Evolutionary conservation across 225 moss, liverwort and hornwort genomes (phyloP).

Genomic region (Anthoceros angustus): DNA sequence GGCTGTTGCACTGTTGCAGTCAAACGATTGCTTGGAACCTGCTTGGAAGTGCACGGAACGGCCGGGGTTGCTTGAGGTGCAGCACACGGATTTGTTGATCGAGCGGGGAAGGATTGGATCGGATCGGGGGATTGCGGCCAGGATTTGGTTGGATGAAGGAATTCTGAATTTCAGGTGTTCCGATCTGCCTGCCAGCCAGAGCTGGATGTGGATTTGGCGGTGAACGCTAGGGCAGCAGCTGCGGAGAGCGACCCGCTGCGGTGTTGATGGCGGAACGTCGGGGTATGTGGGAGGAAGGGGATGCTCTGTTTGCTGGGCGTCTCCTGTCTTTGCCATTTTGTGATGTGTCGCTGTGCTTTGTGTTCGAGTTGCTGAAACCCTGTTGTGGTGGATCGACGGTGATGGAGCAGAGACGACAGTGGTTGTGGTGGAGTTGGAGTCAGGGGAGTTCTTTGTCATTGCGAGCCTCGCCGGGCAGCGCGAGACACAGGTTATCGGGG

Average conservation of each 20-base stretch:
- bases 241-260: background rate
- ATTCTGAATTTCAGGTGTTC: background rate
- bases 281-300: background rate
- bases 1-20: background rate
- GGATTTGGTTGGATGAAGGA: background rate
- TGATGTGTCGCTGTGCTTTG: no score
- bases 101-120: no score
- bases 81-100: no score
- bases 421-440: slow-evolving; percentile 59
- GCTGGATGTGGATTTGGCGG: background rate
- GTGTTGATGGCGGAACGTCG: background rate
- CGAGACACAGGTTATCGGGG: slow-evolving; percentile 75
- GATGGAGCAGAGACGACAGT: slow-evolving; percentile 44
- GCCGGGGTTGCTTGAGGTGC: no score
- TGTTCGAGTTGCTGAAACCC: no score
- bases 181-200: background rate
- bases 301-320: background rate
- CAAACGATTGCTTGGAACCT: no score
- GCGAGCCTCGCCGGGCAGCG: slow-evolving; percentile 62
- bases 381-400: background rate
- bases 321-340: no score
- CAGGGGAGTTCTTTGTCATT: slow-evolving; percentile 66
- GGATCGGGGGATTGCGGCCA: no score
- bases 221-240: background rate
- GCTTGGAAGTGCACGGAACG: no score